Evolutionary conservation across 116 monocot genomes (phyloP).

Genomic region (Cymodocea nodosa): DNA sequence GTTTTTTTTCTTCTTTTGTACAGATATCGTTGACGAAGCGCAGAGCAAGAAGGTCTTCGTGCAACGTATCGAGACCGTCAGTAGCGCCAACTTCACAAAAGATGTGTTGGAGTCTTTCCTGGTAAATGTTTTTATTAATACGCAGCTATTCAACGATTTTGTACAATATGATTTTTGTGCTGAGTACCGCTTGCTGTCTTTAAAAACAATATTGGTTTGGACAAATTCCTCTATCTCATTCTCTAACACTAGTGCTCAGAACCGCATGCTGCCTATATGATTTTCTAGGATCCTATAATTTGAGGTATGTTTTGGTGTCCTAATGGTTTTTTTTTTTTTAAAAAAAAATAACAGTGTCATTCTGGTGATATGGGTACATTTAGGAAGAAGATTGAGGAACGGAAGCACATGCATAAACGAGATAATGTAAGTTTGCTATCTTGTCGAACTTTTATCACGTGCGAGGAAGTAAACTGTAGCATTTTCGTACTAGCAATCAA

Average conservation of each 20-base stretch:
- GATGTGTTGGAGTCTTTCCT: conserved; percentile 49
- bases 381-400: conserved; percentile 28
- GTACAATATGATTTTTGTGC: too few relatives aligned
- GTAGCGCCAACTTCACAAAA: conserved; percentile 23
- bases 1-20: not conserved
- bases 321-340: not conserved
- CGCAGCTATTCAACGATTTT: too few relatives aligned
- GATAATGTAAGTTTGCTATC: conserved; percentile 23
- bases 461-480: too few relatives aligned
- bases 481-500: too few relatives aligned
- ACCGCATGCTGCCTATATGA: too few relatives aligned
- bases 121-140: conserved; percentile 11
- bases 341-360: conserved; percentile 22
- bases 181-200: too few relatives aligned
- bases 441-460: too few relatives aligned
- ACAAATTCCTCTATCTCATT: too few relatives aligned
- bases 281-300: not conserved
- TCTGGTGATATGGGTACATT: conserved; percentile 16
- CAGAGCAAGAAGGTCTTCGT: conserved; percentile 47
- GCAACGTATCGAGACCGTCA: conserved; percentile 68
- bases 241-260: too few relatives aligned
- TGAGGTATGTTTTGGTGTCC: not conserved
- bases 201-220: too few relatives aligned
- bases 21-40: conserved; percentile 11
- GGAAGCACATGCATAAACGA: conserved; percentile 29